phyloP scores from a whole-genome alignment of 2,329 filamentous ascomycete genomes.

The Aspergillus melleus region DNA sequence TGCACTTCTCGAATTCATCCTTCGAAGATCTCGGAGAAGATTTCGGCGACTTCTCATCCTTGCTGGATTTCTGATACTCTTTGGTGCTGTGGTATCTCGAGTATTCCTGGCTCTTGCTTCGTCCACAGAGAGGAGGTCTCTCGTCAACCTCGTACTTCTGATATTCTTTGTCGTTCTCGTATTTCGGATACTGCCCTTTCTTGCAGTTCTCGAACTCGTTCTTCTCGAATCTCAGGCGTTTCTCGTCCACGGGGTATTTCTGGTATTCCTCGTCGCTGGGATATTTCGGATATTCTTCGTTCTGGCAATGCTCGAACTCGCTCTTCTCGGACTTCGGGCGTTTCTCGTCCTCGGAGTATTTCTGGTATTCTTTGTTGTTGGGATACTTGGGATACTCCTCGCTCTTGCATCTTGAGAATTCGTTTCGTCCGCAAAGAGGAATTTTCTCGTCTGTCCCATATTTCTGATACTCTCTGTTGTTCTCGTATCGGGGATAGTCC shows the following conservation, averaged over 20 bases:
- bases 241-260: not conserved
- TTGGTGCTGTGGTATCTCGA: not conserved
- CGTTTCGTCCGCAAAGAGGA: not conserved
- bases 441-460: not conserved
- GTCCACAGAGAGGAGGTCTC: not conserved
- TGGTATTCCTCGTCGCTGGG: not conserved
- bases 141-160: not conserved
- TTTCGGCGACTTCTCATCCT: not conserved
- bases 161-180: not conserved
- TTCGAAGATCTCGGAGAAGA: not conserved
- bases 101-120: not conserved
- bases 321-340: not conserved
- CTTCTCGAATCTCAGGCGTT: not conserved
- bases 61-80: not conserved
- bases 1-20: not conserved
- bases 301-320: not conserved
- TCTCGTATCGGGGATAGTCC: not conserved
- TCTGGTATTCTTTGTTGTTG: not conserved
- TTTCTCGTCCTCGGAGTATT: not conserved
- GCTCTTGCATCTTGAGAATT: not conserved
- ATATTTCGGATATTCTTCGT: not conserved
- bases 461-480: not conserved
- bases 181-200: not conserved
- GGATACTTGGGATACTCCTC: not conserved
- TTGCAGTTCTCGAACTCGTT: not conserved